phyloP scores from a whole-genome alignment of 495 filamentous ascomycete genomes.

The Talaromyces liani region DNA sequence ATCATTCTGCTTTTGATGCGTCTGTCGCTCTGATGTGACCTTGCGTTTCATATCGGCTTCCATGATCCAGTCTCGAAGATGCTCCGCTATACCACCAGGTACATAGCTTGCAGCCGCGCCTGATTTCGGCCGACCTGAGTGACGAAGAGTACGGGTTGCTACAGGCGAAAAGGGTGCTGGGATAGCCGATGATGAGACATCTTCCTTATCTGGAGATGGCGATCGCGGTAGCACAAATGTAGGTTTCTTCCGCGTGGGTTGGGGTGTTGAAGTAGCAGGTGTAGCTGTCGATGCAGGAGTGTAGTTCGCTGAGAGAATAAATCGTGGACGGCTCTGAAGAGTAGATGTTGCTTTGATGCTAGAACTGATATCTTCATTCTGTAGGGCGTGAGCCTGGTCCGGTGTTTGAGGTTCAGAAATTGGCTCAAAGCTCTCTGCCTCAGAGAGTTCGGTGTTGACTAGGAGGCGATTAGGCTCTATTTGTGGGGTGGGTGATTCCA shows the following conservation, averaged over 20 bases:
- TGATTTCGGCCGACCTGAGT: slow-evolving; percentile 22
- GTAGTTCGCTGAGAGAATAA: slow-evolving; percentile 20
- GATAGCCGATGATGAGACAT: slow-evolving; percentile 16
- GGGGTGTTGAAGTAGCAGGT: background rate
- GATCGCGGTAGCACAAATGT: slow-evolving; percentile 34
- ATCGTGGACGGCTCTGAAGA: background rate
- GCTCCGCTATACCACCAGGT: slow-evolving; percentile 35
- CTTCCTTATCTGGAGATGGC: slow-evolving; percentile 24
- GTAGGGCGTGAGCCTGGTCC: background rate
- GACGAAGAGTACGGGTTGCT: slow-evolving; percentile 25
- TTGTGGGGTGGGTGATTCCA: background rate
- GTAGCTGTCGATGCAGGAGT: background rate
- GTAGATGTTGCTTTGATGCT: background rate
- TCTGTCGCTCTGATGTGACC: background rate
- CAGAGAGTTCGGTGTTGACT: background rate
- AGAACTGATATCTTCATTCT: background rate
- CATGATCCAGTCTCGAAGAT: slow-evolving; percentile 37
- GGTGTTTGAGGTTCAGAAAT: background rate
- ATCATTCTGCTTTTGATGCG: background rate
- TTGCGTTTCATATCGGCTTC: slow-evolving; percentile 32
- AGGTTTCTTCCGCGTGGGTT: slow-evolving; percentile 22
- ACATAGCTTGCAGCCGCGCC: slow-evolving; percentile 16
- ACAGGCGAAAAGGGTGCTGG: slow-evolving; percentile 34
- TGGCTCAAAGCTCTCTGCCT: background rate
- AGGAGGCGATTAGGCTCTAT: background rate